Evolutionary conservation across 1,284 basidiomycete species (phyloP).

Genomic region (Sanghuangporus weigelae): DNA sequence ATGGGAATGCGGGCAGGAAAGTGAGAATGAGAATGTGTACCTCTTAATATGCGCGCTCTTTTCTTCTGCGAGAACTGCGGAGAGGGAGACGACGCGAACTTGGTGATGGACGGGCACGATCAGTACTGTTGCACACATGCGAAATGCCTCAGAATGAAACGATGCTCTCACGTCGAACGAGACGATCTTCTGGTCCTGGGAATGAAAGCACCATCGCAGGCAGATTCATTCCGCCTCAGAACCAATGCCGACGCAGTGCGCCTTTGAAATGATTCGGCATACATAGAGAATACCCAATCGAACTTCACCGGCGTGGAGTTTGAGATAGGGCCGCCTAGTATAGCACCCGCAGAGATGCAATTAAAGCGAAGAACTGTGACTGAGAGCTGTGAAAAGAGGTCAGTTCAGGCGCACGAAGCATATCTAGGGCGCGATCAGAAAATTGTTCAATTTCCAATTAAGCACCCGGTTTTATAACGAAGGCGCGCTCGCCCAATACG

Average conservation of each 20-base stretch:
- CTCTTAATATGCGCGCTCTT: conserved; percentile 9
- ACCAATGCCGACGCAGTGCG: conserved; percentile 9
- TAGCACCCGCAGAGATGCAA: background rate
- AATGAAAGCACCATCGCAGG: conserved; percentile 11
- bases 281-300: background rate
- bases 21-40: background rate
- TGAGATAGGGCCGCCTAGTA: background rate
- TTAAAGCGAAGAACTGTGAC: background rate
- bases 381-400: background rate
- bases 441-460: too few species aligned
- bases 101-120: conserved; percentile 1
- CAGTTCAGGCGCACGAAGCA: background rate
- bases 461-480: too few species aligned
- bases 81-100: conserved; percentile 9
- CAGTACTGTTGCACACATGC: conserved; percentile 1
- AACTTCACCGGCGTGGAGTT: background rate
- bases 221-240: background rate
- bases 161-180: conserved; percentile 11
- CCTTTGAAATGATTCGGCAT: conserved; percentile 3
- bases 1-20: background rate
- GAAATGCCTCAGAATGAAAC: conserved; percentile 3
- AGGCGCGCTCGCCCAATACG: background rate
- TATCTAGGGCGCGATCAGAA: background rate
- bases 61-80: conserved; percentile 6
- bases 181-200: conserved; percentile 7